Evolutionary conservation across 2,329 filamentous ascomycete genomes (phyloP).

Genomic region (Stemphylium beticola): DNA sequence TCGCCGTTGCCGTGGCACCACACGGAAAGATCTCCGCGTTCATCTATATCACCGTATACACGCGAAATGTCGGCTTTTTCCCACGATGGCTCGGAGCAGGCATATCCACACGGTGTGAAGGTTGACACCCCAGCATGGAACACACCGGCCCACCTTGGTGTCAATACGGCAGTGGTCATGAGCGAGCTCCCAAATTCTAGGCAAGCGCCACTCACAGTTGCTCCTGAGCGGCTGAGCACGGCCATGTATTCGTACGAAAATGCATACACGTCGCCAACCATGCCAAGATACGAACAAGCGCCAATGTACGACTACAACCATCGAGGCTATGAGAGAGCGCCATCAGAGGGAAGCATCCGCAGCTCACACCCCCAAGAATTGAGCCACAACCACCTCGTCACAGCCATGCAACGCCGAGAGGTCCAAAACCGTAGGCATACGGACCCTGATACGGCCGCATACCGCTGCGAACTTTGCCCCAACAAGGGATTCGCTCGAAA

Average conservation of each 20-base stretch:
- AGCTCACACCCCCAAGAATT: conserved; percentile 19
- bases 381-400: conserved; percentile 5
- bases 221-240: conserved; percentile 38
- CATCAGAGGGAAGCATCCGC: conserved; percentile 18
- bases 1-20: conserved; percentile 42
- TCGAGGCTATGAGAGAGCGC: conserved; percentile 13
- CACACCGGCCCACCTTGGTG: conserved; percentile 26
- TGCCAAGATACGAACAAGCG: conserved; percentile 28
- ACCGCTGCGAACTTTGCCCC: conserved; percentile 70
- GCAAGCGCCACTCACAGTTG: conserved; percentile 39
- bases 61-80: conserved; percentile 45
- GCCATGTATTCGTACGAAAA: conserved; percentile 33
- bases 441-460: conserved; percentile 52
- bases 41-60: conserved; percentile 39
- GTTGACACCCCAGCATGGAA: conserved; percentile 37
- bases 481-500: conserved; percentile 80
- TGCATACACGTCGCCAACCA: conserved; percentile 27
- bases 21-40: conserved; percentile 41
- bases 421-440: conserved; percentile 26
- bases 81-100: conserved; percentile 37
- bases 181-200: conserved; percentile 15
- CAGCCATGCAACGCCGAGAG: conserved; percentile 10
- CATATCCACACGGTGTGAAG: conserved; percentile 34
- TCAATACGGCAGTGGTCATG: conserved; percentile 21
- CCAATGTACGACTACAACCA: conserved; percentile 20